Conservation (phyloP, 495 filamentous ascomycete genomes). For the Talaromyces nanjingensis region DNA sequence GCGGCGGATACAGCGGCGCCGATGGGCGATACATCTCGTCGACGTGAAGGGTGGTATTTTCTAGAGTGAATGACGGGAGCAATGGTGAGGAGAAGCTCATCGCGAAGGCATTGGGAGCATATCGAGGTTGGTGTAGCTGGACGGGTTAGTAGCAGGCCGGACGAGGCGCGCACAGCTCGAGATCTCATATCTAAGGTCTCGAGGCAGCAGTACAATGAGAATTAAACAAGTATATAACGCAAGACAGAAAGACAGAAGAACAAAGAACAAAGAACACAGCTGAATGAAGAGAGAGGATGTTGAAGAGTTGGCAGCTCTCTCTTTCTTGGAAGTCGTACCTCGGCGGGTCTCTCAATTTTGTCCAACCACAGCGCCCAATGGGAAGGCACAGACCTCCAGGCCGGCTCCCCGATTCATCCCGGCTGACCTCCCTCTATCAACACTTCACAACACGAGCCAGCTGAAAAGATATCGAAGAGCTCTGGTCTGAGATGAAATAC, state of each 20-base stretch:
- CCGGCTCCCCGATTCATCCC: neutral
- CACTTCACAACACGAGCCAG: too few species aligned
- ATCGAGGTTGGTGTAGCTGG: conserved; percentile 26
- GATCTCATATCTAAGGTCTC: conserved; percentile 30
- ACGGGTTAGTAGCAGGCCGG: conserved; percentile 25
- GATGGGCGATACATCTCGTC: conserved; percentile 44
- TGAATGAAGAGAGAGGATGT: neutral
- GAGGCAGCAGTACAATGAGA: neutral
- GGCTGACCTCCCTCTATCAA: neutral
- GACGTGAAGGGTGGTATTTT: conserved; percentile 37
- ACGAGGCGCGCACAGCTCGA: conserved; percentile 32
- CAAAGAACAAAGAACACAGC: neutral
- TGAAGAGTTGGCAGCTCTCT: neutral
- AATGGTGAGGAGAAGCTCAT: conserved; percentile 25
- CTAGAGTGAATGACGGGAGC: conserved; percentile 20
- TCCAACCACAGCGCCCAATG: neutral
- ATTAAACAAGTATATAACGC: neutral
- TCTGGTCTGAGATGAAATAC: too few species aligned
- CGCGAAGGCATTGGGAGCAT: conserved; percentile 39
- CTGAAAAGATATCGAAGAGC: too few species aligned
- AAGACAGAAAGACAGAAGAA: neutral
- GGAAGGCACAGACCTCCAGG: conserved; percentile 1
- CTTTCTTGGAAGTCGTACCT: neutral
- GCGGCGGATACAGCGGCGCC: conserved; percentile 71
- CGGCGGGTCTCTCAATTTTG: neutral